A percentile compares a stretch with the other conserved stretches of the same genome.
Evolutionary conservation across 768 basidiomycete genomes (phyloP).

Genomic region (Trametes cingulata): DNA sequence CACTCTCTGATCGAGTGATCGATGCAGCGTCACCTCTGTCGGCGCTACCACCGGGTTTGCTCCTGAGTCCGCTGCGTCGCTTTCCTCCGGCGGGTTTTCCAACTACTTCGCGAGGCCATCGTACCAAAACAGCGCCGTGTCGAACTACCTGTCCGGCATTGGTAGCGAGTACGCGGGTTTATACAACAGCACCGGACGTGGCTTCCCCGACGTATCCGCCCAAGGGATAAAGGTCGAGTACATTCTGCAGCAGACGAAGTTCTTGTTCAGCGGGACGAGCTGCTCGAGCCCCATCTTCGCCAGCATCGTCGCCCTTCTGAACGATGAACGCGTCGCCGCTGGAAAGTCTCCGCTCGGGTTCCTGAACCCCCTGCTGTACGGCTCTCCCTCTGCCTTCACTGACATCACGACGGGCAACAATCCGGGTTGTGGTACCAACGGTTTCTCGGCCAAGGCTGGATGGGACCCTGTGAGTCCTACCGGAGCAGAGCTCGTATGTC

Average conservation of each 20-base stretch:
- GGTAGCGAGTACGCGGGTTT: conserved; percentile 30
- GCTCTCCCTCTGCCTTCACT: conserved; percentile 29
- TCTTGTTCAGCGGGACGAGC: conserved; percentile 32
- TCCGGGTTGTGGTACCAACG: conserved; percentile 34
- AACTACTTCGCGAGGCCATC: conserved; percentile 34
- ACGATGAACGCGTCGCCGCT: conserved; percentile 31
- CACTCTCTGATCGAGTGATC: neutral
- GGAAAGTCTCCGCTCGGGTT: conserved; percentile 35
- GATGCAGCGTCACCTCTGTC: conserved; percentile 36
- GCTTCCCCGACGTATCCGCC: conserved; percentile 50
- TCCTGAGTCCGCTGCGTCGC: conserved; percentile 33
- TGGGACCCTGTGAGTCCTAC: conserved; percentile 34
- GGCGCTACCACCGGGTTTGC: conserved; percentile 33
- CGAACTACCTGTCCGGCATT: conserved; percentile 36
- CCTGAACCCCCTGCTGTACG: conserved; percentile 38
- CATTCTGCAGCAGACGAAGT: conserved; percentile 23
- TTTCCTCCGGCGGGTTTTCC: conserved; percentile 40
- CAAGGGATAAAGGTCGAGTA: conserved; percentile 34
- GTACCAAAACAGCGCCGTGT: conserved; percentile 44
- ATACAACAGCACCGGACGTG: conserved; percentile 41
- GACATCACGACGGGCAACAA: conserved; percentile 36
- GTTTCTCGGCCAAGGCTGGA: conserved; percentile 31
- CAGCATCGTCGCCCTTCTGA: conserved; percentile 35
- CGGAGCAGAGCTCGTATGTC: neutral
- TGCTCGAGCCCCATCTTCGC: conserved; percentile 37